phyloP scores from a whole-genome alignment of 306 rosid species.

The Corylus heterophylla region DNA sequence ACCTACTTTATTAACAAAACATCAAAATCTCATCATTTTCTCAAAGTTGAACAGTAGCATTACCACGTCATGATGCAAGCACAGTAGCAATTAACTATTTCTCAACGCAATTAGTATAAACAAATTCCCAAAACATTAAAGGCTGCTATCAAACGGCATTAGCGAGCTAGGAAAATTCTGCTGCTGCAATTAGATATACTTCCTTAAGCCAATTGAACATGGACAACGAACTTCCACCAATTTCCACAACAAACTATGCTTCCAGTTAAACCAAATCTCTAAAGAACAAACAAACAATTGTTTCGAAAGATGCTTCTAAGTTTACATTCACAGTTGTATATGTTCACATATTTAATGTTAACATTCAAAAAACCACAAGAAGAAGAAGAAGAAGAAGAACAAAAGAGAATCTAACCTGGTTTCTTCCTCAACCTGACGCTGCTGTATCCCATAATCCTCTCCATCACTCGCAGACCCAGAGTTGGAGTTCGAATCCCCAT shows the following conservation, averaged over 20 bases:
- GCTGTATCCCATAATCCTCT: conserved; percentile 39
- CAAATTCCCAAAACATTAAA: not conserved
- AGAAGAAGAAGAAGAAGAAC: not conserved
- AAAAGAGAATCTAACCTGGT: conserved; percentile 40
- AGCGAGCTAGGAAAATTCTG: not conserved
- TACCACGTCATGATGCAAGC: not conserved
- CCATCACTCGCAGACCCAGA: conserved; percentile 51
- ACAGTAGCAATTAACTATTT: not conserved
- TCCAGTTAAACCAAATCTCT: not conserved
- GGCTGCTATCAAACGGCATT: not conserved
- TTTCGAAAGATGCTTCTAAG: not conserved
- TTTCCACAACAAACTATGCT: not conserved
- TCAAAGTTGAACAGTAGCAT: not conserved
- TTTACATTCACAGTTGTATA: not conserved
- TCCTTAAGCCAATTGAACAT: not conserved
- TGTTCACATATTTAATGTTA: not conserved
- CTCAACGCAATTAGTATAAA: not conserved
- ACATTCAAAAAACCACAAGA: not conserved
- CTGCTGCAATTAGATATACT: not conserved
- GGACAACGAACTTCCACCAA: not conserved
- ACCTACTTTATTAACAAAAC: not conserved
- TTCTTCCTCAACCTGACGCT: conserved; percentile 32
- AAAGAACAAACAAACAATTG: not conserved
- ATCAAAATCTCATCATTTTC: not conserved
- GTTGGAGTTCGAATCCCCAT: conserved; percentile 32